Evolutionary conservation across 306 rosid genomes (phyloP).

Genomic region (Arachis stenosperma): DNA sequence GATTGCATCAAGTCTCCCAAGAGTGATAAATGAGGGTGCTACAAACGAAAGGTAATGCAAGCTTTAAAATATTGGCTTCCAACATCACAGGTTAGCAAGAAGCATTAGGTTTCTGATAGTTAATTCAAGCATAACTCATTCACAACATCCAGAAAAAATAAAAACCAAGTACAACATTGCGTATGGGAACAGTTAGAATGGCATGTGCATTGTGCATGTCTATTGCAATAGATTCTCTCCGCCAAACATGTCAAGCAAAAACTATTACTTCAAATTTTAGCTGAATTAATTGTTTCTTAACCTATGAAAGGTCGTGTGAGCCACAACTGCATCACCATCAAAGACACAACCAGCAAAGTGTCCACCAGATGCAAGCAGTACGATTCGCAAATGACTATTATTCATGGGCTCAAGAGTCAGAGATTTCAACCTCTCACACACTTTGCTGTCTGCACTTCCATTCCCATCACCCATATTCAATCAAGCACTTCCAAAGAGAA

Average conservation of each 20-base stretch:
- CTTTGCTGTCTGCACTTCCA: slow-evolving; percentile 46
- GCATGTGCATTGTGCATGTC: background rate
- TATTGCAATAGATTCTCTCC: background rate
- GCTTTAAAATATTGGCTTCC: slow-evolving; percentile 21
- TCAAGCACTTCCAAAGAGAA: slow-evolving; percentile 83
- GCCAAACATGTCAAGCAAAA: background rate
- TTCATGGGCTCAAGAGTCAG: slow-evolving; percentile 69
- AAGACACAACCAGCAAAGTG: too few species aligned
- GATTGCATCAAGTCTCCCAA: background rate
- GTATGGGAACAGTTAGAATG: too few species aligned
- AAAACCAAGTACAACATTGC: too few species aligned
- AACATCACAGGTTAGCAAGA: slow-evolving; percentile 24
- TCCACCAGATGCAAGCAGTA: too few species aligned
- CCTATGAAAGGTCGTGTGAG: too few species aligned
- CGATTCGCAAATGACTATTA: slow-evolving; percentile 63
- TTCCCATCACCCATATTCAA: slow-evolving; percentile 68
- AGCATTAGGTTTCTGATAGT: background rate
- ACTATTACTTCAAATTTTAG: background rate
- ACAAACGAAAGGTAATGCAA: background rate
- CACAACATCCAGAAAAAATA: too few species aligned
- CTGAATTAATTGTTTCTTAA: slow-evolving; percentile 40
- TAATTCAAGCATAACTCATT: background rate
- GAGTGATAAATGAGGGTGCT: background rate
- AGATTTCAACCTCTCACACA: slow-evolving; percentile 59
- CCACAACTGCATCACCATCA: too few species aligned